Evolutionary conservation across 768 basidiomycete genomes (phyloP).

Genomic region (Kwoniella bestiolae): DNA sequence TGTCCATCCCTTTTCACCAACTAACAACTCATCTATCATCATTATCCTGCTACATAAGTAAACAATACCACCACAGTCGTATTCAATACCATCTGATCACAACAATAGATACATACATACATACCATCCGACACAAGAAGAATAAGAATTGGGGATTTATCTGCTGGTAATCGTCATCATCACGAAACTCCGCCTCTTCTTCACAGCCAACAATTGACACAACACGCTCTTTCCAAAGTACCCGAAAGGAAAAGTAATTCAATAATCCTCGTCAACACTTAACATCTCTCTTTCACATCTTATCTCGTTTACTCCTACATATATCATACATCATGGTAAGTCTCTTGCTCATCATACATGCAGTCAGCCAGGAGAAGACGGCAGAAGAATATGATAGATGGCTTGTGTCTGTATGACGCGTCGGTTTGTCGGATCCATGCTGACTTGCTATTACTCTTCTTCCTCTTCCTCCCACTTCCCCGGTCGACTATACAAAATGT

Average conservation of each 20-base stretch:
- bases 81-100: too few species aligned
- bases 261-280: not conserved
- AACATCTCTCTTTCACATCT: not conserved
- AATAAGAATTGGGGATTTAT: too few species aligned
- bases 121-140: too few species aligned
- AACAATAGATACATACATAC: too few species aligned
- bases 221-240: not conserved
- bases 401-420: constrained; percentile 27
- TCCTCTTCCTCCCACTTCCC: not conserved
- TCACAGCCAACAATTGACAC: too few species aligned
- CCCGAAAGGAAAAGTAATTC: not conserved
- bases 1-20: not conserved
- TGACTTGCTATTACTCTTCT: constrained; percentile 12
- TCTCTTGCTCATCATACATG: not conserved
- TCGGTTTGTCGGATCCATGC: constrained; percentile 11
- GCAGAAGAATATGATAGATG: not conserved
- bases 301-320: not conserved
- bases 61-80: too few species aligned
- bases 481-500: not conserved
- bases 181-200: not conserved
- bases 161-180: too few species aligned
- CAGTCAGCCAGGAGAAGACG: not conserved
- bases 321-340: constrained; percentile 16
- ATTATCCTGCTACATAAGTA: too few species aligned
- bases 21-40: not conserved